Evolutionary conservation across 2,329 filamentous ascomycete species (phyloP).

Genomic region (Chaetomiaceae sp.): DNA sequence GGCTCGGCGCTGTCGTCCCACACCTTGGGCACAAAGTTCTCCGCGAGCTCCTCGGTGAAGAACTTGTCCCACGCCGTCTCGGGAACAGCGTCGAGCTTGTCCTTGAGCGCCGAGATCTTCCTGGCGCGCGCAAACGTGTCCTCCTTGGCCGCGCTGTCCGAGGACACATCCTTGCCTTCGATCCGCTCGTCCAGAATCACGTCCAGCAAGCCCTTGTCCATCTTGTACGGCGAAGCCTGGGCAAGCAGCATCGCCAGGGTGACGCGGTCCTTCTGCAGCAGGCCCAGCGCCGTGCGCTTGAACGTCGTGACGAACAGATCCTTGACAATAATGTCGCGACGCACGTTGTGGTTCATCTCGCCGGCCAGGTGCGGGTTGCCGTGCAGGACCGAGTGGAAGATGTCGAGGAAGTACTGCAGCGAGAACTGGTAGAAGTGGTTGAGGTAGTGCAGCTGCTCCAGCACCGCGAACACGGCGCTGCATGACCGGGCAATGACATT

Average conservation of each 20-base stretch:
- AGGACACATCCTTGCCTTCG: constrained; percentile 74
- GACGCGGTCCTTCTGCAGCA: constrained; percentile 90
- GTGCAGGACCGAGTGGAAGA: constrained; percentile 88
- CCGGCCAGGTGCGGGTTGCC: constrained; percentile 68
- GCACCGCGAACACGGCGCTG: constrained; percentile 92
- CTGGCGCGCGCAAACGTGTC: constrained; percentile 65
- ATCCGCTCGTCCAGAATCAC: constrained; percentile 74
- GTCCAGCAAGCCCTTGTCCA: constrained; percentile 89
- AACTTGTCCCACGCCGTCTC: constrained; percentile 73
- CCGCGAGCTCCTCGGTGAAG: constrained; percentile 78
- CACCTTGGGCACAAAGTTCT: constrained; percentile 72
- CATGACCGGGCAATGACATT: constrained; percentile 89
- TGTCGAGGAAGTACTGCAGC: constrained; percentile 94
- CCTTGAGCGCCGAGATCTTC: constrained; percentile 69
- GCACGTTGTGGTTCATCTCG: constrained; percentile 69
- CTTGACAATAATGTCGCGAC: constrained; percentile 84
- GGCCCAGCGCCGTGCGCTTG: constrained; percentile 84
- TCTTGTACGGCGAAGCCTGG: constrained; percentile 91
- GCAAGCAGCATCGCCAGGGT: constrained; percentile 92
- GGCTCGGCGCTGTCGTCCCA: constrained; percentile 63
- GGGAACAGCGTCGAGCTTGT: constrained; percentile 60
- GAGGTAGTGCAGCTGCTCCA: constrained; percentile 95
- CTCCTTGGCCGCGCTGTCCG: constrained; percentile 57
- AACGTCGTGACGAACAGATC: constrained; percentile 90
- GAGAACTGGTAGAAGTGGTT: constrained; percentile 99